Evolutionary conservation across 768 basidiomycete species (phyloP).

Genomic region (Mycena belliarum): DNA sequence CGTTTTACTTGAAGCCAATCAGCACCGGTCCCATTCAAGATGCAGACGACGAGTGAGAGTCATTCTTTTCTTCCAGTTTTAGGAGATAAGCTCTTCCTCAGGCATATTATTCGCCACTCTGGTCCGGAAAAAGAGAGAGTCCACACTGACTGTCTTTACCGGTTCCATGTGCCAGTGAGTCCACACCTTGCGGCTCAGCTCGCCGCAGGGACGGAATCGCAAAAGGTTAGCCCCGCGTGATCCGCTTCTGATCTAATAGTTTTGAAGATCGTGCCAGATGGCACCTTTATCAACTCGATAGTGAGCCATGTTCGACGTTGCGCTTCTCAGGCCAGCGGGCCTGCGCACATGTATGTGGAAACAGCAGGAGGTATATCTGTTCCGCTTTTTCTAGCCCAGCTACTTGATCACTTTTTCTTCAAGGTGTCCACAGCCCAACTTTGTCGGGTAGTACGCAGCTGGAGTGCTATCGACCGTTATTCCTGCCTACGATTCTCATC

Average conservation of each 20-base stretch:
- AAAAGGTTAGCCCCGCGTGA: conserved; percentile 28
- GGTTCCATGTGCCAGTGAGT: conserved; percentile 87
- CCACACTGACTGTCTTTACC: conserved; percentile 72
- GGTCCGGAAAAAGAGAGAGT: conserved; percentile 43
- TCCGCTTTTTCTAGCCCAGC: too few relatives aligned
- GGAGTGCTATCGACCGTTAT: conserved; percentile 83
- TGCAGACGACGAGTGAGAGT: conserved; percentile 85
- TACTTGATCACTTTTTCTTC: not conserved
- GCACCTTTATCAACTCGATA: conserved; percentile 64
- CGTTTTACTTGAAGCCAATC: conserved; percentile 85
- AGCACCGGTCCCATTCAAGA: conserved; percentile 82
- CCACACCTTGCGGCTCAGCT: conserved; percentile 84
- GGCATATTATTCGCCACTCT: conserved; percentile 65
- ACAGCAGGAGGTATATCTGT: conserved; percentile 96
- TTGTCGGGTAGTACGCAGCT: conserved; percentile 81
- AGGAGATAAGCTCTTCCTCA: conserved; percentile 34
- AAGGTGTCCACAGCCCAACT: conserved; percentile 93
- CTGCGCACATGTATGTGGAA: conserved; percentile 79
- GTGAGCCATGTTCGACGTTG: conserved; percentile 60
- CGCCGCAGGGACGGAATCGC: conserved; percentile 34
- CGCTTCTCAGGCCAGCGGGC: conserved; percentile 34
- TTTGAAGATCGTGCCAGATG: conserved; percentile 60
- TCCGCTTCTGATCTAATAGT: conserved; percentile 21
- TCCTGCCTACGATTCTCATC: conserved; percentile 84
- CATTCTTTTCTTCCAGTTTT: too few relatives aligned